Percentiles rank a stretch among this genome's conserved stretches.
Conservation (phyloP, 495 filamentous ascomycete species). For the Tuber melanosporum region DNA sequence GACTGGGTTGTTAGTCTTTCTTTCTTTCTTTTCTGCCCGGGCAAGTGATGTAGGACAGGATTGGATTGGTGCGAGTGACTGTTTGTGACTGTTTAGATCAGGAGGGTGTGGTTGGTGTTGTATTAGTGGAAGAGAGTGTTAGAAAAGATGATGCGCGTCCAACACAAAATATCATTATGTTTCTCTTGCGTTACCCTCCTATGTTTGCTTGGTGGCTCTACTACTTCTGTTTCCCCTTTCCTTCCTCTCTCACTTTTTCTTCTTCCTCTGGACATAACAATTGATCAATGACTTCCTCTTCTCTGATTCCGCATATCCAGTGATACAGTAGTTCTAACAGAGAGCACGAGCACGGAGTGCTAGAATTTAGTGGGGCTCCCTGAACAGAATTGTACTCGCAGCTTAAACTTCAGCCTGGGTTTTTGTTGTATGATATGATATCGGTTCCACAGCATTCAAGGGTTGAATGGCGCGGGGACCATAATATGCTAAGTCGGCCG, state of each 20-base stretch:
- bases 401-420: not conserved
- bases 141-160: too few relatives aligned
- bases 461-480: not conserved
- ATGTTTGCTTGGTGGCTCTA: too few relatives aligned
- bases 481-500: not conserved
- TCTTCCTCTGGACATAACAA: too few relatives aligned
- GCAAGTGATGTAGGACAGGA: not conserved
- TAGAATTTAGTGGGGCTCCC: not conserved
- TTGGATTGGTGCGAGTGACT: slow-evolving; percentile 10
- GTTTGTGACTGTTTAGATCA: not conserved
- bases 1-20: not conserved
- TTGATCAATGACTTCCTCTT: too few relatives aligned
- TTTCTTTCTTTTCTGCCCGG: not conserved
- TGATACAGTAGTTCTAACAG: too few relatives aligned
- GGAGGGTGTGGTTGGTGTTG: not conserved
- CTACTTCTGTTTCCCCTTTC: too few relatives aligned
- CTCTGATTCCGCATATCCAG: too few relatives aligned
- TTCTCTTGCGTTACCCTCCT: too few relatives aligned
- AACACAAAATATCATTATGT: too few relatives aligned
- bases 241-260: too few relatives aligned
- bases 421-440: not conserved
- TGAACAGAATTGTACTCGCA: not conserved
- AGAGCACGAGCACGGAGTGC: slow-evolving; percentile 6
- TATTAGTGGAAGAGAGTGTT: not conserved
- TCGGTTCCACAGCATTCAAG: not conserved